Conservation (phyloP, 805 yeast genomes). For the Diddensiella santjacobensis region DNA sequence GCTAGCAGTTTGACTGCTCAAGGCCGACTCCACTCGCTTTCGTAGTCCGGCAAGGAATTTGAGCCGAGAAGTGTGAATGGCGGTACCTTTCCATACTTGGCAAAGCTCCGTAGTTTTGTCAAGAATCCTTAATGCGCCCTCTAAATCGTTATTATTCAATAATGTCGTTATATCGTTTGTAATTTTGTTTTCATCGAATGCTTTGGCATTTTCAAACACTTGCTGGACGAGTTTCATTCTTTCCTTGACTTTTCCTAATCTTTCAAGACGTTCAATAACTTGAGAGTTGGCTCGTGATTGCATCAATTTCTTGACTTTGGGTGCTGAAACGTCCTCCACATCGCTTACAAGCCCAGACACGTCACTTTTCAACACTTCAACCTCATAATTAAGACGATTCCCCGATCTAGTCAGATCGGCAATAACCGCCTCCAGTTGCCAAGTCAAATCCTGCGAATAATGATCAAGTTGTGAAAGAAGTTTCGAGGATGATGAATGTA, state of each 20-base stretch:
- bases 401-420: conserved; percentile 26
- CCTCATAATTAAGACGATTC: conserved; percentile 32
- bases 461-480: conserved; percentile 32
- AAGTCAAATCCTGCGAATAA: conserved; percentile 29
- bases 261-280: conserved; percentile 23
- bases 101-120: conserved; percentile 17
- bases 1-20: conserved; percentile 5
- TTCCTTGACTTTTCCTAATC: conserved; percentile 23
- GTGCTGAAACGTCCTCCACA: conserved; percentile 20
- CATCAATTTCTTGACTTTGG: conserved; percentile 14
- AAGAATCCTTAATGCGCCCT: conserved; percentile 19
- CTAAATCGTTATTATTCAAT: conserved; percentile 14
- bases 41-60: conserved; percentile 24
- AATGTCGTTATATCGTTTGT: conserved; percentile 23
- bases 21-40: conserved; percentile 19
- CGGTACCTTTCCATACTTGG: conserved; percentile 29
- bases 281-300: conserved; percentile 7
- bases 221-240: conserved; percentile 28
- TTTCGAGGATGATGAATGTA: conserved; percentile 29
- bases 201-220: conserved; percentile 26
- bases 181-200: conserved; percentile 29
- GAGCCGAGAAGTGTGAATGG: conserved; percentile 14
- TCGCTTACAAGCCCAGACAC: conserved; percentile 22
- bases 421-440: conserved; percentile 27
- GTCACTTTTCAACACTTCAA: conserved; percentile 33